Conservation (phyloP, 805 yeast species). For the Nakazawaea molendinolei region DNA sequence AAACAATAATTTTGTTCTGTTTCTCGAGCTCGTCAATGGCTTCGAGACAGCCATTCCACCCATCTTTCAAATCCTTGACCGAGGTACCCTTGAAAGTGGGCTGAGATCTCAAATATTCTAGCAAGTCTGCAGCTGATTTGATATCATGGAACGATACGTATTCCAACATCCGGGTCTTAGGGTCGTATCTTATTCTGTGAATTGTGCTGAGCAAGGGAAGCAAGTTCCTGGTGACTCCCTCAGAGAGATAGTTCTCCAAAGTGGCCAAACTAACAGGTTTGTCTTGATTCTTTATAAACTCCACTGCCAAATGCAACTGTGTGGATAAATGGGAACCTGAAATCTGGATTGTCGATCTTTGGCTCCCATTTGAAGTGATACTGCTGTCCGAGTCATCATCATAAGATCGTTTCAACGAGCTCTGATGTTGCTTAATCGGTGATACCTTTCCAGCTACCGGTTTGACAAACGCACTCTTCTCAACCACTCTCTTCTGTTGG, state of each 20-base stretch:
- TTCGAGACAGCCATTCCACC: conserved; percentile 87
- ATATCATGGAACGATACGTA: conserved; percentile 88
- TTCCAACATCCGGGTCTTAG: conserved; percentile 59
- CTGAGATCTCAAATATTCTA: conserved; percentile 69
- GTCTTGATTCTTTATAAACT: conserved; percentile 70
- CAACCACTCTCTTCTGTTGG: conserved; percentile 24
- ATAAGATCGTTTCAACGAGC: conserved; percentile 15
- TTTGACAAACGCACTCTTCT: background rate
- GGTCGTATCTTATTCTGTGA: conserved; percentile 69
- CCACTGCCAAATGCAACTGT: conserved; percentile 85
- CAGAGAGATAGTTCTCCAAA: conserved; percentile 59
- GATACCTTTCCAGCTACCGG: conserved; percentile 1
- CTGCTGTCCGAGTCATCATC: conserved; percentile 18
- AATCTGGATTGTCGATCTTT: conserved; percentile 8
- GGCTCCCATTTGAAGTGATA: background rate
- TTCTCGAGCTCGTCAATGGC: conserved; percentile 75
- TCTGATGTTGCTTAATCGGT: conserved; percentile 14
- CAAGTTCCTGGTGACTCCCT: conserved; percentile 54
- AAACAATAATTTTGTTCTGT: conserved; percentile 70
- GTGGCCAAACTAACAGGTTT: conserved; percentile 61
- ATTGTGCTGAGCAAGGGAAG: conserved; percentile 67
- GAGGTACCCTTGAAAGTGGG: conserved; percentile 82
- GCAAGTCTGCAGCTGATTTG: conserved; percentile 68
- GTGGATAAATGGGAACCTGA: conserved; percentile 67
- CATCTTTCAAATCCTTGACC: conserved; percentile 74